Evolutionary conservation across 176 grass and related monocot genomes (phyloP), one percentile per base, ranked within the genome.

Genomic region (Echinochloa phyllopogon): DNA sequence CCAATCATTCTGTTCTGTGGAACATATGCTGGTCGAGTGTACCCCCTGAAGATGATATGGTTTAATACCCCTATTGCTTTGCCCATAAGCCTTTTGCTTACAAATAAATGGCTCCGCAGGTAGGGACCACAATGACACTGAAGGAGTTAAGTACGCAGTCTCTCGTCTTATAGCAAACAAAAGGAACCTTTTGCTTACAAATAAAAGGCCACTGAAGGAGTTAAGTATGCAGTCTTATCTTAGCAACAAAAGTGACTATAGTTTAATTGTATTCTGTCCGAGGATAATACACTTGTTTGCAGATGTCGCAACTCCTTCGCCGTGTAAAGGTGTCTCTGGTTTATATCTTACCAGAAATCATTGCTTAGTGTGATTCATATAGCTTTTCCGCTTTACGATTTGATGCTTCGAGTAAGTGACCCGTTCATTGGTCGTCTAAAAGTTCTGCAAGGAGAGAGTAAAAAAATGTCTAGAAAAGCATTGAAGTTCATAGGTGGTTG

Each of bases 241-340:
- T 11, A 4, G 23, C 23, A 61, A 48, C 12, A 48, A 15, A 27
- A 27, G n/a, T 8, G 16, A 33, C 10, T 73, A 38, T 55, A 74
- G 3, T 80, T 64, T 43, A 42, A 16, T 23, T 75, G 3, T 57
- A 87, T 24, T 25, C 11, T 81, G 69, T 87, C 25, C 60, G 27
- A 60, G 78, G 61, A 76, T 69, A 36, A 69, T 82, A 67, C 55
- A 40, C 10, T 60, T 82, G 61, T 82, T 87, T 82, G 71, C 85
- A 68, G 80, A 24, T 23, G 24, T 75, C 33, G 49, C 70, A 48
- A 57, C 60, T 67, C 43, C 18, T 21, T 15, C 23, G 49, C 27
- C 40, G 44, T 60, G 18, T 59, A 38, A 58, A 85, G 41, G 25
- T 20, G 18, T 5, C 14, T 18, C 39, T 82, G 49, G 40, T 70